These are phyloP conservation scores for Hypholoma sublateritium DNA, from an alignment of 768 basidiomycete species.

Conservation along the genomic window DNA sequence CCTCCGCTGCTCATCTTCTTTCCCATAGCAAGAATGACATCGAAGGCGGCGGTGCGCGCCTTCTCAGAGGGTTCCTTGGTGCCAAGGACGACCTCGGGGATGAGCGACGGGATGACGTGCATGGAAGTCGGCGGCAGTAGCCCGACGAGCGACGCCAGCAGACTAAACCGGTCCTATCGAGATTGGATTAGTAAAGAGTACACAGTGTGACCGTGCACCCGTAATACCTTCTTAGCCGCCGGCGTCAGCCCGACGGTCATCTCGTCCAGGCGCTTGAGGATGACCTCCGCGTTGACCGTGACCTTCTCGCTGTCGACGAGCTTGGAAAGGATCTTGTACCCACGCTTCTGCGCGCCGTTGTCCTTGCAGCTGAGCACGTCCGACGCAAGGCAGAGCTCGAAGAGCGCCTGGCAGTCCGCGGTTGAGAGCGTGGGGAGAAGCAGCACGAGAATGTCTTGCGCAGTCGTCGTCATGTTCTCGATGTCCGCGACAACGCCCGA, in stretches of 20 bases:
- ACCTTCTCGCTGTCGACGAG: conserved; percentile 67
- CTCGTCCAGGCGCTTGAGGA: conserved; percentile 66
- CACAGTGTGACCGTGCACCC: background rate
- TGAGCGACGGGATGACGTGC: conserved; percentile 83
- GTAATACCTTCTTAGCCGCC: conserved; percentile 81
- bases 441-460: conserved; percentile 83
- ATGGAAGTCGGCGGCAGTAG: conserved; percentile 67
- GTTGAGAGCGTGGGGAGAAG: conserved; percentile 74
- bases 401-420: conserved; percentile 60
- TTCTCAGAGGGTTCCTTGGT: conserved; percentile 94
- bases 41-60: conserved; percentile 86
- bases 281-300: conserved; percentile 49
- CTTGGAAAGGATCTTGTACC: conserved; percentile 83
- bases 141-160: conserved; percentile 70
- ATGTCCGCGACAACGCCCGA: conserved; percentile 33
- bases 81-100: conserved; percentile 92
- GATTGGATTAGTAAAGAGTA: conserved; percentile 8
- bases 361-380: conserved; percentile 76
- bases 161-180: conserved; percentile 74
- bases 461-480: conserved; percentile 57
- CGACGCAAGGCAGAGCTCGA: conserved; percentile 64
- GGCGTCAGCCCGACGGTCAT: conserved; percentile 64
- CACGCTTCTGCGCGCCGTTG: conserved; percentile 92
- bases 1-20: conserved; percentile 89
- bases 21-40: conserved; percentile 88